Conservation (phyloP, 2,329 filamentous ascomycete genomes). For the Fusarium longipes region DNA sequence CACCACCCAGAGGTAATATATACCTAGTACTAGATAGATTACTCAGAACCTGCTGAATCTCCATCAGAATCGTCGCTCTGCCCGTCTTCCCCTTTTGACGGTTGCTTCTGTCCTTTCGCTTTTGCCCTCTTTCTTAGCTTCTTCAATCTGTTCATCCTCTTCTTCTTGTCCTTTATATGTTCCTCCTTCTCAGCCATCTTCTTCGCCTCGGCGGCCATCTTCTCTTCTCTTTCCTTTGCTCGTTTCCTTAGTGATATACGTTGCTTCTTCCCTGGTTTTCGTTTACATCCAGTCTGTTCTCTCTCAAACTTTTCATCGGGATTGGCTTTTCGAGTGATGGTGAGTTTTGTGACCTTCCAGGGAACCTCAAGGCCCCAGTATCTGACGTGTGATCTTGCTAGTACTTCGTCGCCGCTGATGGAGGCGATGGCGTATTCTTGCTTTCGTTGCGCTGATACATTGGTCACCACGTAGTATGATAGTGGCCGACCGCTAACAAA, state of each 20-base stretch:
- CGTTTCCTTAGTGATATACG: slow-evolving; percentile 63
- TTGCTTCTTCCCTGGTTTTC: slow-evolving; percentile 68
- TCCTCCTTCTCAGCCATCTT: slow-evolving; percentile 64
- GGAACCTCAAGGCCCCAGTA: slow-evolving; percentile 70
- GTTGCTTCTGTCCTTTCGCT: slow-evolving; percentile 64
- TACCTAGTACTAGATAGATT: no score
- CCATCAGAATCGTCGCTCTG: slow-evolving; percentile 28
- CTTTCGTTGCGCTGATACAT: slow-evolving; percentile 52
- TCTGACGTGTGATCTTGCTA: slow-evolving; percentile 56
- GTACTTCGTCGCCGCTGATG: slow-evolving; percentile 63
- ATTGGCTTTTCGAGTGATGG: slow-evolving; percentile 48
- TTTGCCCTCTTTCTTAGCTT: slow-evolving; percentile 69
- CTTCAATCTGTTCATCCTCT: slow-evolving; percentile 68
- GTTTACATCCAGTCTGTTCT: slow-evolving; percentile 50
- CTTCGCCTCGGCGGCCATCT: slow-evolving; percentile 53
- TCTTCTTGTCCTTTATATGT: slow-evolving; percentile 69
- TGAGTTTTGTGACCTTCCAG: slow-evolving; percentile 65
- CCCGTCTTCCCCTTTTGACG: slow-evolving; percentile 34
- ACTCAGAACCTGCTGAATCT: slow-evolving; percentile 35
- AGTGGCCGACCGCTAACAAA: slow-evolving; percentile 54
- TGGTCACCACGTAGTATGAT: slow-evolving; percentile 61
- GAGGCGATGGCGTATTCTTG: slow-evolving; percentile 59
- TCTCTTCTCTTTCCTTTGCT: slow-evolving; percentile 56
- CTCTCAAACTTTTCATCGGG: slow-evolving; percentile 18
- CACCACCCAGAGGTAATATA: no score